Base-by-base conservation (phyloP, 176 grass and related monocot genomes). In the Pontederia crassipes region DNA sequence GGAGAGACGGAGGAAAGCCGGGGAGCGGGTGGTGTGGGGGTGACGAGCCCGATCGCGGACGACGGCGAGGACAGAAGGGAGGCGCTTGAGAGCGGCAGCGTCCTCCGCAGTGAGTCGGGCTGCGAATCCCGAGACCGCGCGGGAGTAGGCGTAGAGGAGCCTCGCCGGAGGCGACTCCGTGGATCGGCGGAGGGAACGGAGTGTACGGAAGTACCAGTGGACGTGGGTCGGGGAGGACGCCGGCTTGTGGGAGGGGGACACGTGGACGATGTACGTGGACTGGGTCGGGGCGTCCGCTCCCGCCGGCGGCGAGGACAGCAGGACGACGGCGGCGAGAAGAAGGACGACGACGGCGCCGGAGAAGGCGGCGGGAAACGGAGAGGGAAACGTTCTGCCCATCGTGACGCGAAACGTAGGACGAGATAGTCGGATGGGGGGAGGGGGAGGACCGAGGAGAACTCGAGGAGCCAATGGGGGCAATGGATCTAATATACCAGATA, bases 21-120 rank as follows among this genome's bases (percentile, higher is more conserved):
- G 84, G 14, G 84, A 81, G 32, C 54, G 84, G 26, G 89, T 95
- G 27, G 78, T 95, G 68, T 95, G 89, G 17, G 74, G 80, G 6
- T 76, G 68, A 12, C 81, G 81, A 32, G 70, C 54, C 57, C 71
- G 55, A 73, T 95, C 89, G 2, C 56, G 78, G 59, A 84, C 71
- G 46, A 96, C 75, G 55, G 83, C 71, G 32, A 90, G 57, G n/a
- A 86, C 61, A n/a, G 52, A 58, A 1, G 62, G 58, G 52, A 75
- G 62, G 0, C 74, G 20, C 7, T 15, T 65, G 45, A 94, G 68
- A 71, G 57, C 84, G 51, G 48, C 72, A 9, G 81, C 80, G 68
- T 75, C 78, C 0, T 62, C 54, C 1, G 65, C 66, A 32, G 83
- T 88, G 6, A 96, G 87, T 2, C 68, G 61, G 14, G 83, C 86